Evolutionary conservation across 352 stramenopile genomes (phyloP), one percentile per base, ranked within the genome.

Genomic region (Pythium grandisporangium): DNA sequence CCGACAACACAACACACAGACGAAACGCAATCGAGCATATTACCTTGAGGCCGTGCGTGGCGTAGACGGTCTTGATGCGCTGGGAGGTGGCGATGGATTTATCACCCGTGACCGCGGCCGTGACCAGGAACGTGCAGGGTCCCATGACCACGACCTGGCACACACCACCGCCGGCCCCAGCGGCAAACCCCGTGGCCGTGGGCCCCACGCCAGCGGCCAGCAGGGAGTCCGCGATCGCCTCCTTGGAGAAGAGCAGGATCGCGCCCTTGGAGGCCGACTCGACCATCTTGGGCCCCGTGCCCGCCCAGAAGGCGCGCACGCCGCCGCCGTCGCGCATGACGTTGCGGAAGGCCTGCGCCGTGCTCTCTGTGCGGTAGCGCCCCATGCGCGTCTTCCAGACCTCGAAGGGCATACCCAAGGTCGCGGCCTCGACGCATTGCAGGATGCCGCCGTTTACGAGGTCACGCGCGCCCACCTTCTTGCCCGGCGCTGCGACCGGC

Each of bases 311-410:
- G 21, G 83, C 82, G 22, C 54, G 55, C 14, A 89, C 59, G 37
- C 84, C 84, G 48, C 74, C 74, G 43, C 82, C 82, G 25, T 93
- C 67, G 35, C 70, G 73, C 73, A 93, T 92, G 24, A 96, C 82
- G 50, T 93, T 95, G 45, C 63, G 55, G 55, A 96, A 95, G 34
- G 84, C 75, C 55, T 93, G 62, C 24, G 70, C 13, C 26, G 84
- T 96, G 30, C 58, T 73, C 59, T 95, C 79, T 23, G 54, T 60
- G 48, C 84, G 76, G 65, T 86, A 96, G 38, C 83, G 77, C 12
- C 84, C 84, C 84, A 96, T 96, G 61, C 84, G 82, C 43, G 84
- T 96, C 61, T 96, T 96, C 84, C 84, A 96, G 30, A 96, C 84
- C 65, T 96, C 84, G 51, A 96, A 95, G 30, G 84, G 84, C 81